Evolutionary conservation across 2,329 filamentous ascomycete species (phyloP), one percentile per base, ranked within the genome.

Genomic region (Penicillium sp.): DNA sequence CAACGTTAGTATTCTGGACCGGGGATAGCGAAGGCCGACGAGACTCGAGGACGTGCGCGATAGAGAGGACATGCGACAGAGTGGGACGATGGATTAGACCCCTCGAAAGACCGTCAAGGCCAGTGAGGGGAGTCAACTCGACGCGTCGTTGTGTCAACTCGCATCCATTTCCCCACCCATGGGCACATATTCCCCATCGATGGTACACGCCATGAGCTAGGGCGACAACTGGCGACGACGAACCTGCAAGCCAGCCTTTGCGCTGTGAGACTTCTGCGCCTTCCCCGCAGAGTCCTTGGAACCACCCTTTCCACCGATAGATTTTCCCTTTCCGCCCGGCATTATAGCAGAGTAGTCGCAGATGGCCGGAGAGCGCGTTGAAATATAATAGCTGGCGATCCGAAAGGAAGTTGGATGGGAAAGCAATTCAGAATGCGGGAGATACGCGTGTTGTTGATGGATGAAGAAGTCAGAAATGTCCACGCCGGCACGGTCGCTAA

Each of bases 261-360:
- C 88, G 63, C 89, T 95, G 78, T 95, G 90, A 63, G 81, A 85
- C 76, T 93, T 95, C 76, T 94, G 87, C 67, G 87, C 85, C 78
- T 95, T 95, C 77, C 87, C 87, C 69, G 83, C 84, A 63, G 78
- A 81, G 57, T 81, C 80, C 78, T 93, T 93, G 62, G 87, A 87
- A 63, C 87, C 87, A 48, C 86, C 90, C 83, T 94, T 95, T 68
- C 90, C 90, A 64, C 90, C 89, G 61, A 85, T 81, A 56, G 84
- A 88, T 78, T 89, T 94, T 80, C 90, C 90, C 80, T 96, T 96
- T 76, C 89, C 89, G 68, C 90, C 90, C 68, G 89, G 77, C 82
- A 85, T 86, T 63, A 68, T 69, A 63, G 60, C 54, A 50, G 45
- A 51, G 49, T 56, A 57, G 48, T 64, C 61, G 60, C 59, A 55